Conservation (phyloP, 1,284 basidiomycete species). For the Athelia sp. region DNA sequence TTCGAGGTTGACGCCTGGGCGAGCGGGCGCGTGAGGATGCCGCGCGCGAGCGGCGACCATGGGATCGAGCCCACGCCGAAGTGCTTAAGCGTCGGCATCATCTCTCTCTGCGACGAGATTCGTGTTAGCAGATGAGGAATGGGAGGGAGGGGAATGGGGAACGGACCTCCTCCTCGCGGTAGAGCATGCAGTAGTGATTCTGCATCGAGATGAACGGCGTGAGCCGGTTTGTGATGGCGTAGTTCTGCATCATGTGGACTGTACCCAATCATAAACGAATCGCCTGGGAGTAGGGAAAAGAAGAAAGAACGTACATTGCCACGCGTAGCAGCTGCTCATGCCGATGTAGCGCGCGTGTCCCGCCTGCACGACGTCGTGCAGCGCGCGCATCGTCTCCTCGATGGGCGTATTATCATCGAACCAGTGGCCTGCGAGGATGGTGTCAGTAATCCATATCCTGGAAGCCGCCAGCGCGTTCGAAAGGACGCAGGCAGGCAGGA, state of each 20-base stretch:
- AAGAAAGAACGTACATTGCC: neutral
- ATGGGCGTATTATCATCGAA: neutral
- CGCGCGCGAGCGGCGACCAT: too few relatives aligned
- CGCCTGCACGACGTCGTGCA: too few relatives aligned
- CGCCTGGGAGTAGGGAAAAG: too few relatives aligned
- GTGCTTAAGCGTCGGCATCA: too few relatives aligned
- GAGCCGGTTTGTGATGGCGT: neutral
- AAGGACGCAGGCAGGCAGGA: neutral
- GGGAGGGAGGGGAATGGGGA: neutral
- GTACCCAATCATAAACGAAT: neutral
- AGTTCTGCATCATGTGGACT: too few relatives aligned
- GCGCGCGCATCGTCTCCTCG: too few relatives aligned
- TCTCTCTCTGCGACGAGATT: neutral
- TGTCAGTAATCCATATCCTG: neutral
- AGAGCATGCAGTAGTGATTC: neutral
- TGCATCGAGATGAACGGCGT: neutral
- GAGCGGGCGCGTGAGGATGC: constrained; percentile 17
- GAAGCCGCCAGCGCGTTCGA: neutral
- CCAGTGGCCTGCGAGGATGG: neutral
- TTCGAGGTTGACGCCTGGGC: neutral
- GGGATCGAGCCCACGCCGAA: too few relatives aligned
- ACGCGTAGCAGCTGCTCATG: neutral
- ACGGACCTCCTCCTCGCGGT: neutral
- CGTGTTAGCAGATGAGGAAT: too few relatives aligned
- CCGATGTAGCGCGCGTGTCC: neutral